Evolutionary conservation across 306 rosid species (phyloP).

Genomic region (Quercus suber): DNA sequence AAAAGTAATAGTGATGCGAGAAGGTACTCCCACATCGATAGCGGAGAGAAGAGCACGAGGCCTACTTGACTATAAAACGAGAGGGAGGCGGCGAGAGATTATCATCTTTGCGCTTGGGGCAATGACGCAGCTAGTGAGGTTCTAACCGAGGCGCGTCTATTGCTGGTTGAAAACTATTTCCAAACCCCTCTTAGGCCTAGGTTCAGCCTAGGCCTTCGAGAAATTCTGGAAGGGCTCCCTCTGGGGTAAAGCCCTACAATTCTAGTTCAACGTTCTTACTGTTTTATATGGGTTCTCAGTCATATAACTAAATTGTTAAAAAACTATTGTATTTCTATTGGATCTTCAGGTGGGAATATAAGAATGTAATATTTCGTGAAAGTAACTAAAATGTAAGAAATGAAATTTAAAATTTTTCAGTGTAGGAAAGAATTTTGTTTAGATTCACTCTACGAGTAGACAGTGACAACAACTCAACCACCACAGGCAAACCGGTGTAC

Average conservation of each 20-base stretch:
- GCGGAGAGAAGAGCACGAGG: background rate
- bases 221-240: slow-evolving; percentile 9
- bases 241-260: background rate
- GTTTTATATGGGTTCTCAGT: rapidly evolving
- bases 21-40: background rate
- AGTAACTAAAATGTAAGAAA: too few species aligned
- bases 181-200: background rate
- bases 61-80: background rate
- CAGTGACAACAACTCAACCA: too few species aligned
- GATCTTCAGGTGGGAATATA: too few species aligned
- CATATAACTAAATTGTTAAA: rapidly evolving
- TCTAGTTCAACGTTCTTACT: rapidly evolving
- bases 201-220: background rate
- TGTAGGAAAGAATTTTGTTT: too few species aligned
- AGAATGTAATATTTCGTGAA: rapidly evolving
- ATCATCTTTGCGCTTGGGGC: background rate
- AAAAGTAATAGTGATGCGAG: too few species aligned
- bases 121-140: slow-evolving; percentile 1
- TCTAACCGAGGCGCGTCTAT: slow-evolving; percentile 5
- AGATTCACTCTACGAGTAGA: too few species aligned
- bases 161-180: slow-evolving; percentile 6
- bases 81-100: rapidly evolving
- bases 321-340: rapidly evolving
- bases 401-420: too few species aligned
- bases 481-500: too few species aligned